These are phyloP conservation scores for Eruca vesicaria DNA, from an alignment of 441 rosid genomes.

Conservation along the genomic window DNA sequence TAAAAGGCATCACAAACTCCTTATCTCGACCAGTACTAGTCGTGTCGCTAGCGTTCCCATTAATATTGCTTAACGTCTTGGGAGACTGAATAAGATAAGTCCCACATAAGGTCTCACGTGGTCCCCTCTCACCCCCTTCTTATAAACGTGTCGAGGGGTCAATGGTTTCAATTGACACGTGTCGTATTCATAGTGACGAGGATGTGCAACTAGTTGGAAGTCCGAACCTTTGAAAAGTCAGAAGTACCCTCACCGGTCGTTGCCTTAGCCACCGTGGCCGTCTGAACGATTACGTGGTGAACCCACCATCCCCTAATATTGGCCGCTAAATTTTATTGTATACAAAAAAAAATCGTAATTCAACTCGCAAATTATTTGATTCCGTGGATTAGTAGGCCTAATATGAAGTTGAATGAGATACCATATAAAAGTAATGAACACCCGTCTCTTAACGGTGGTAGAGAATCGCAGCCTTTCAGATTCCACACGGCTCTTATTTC, in stretches of 20 bases:
- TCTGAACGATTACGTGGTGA: conserved; percentile 4
- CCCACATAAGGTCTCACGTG: conserved; percentile 26
- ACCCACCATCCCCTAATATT: neutral
- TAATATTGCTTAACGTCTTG: conserved; percentile 35
- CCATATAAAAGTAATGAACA: conserved; percentile 7
- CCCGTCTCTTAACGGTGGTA: conserved; percentile 37
- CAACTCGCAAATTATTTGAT: too few relatives aligned
- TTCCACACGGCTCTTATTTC: conserved; percentile 38
- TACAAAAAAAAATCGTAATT: neutral
- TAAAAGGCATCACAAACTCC: conserved; percentile 6
- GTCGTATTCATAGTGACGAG: conserved; percentile 30
- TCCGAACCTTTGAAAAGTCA: neutral
- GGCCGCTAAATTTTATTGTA: neutral
- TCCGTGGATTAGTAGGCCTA: neutral
- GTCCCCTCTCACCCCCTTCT: conserved; percentile 16
- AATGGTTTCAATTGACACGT: conserved; percentile 12
- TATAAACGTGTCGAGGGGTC: neutral
- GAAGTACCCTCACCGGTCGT: conserved; percentile 14
- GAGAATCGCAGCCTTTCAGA: conserved; percentile 38
- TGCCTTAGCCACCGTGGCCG: neutral
- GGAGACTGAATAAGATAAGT: conserved; percentile 33
- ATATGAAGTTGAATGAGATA: conserved; percentile 7
- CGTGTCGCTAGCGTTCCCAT: conserved; percentile 28
- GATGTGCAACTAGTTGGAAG: conserved; percentile 24
- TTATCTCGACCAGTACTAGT: conserved; percentile 18